These are phyloP conservation scores for Cladophialophora exuberans DNA, from an alignment of 2,329 filamentous ascomycete species.

Conservation along the genomic window DNA sequence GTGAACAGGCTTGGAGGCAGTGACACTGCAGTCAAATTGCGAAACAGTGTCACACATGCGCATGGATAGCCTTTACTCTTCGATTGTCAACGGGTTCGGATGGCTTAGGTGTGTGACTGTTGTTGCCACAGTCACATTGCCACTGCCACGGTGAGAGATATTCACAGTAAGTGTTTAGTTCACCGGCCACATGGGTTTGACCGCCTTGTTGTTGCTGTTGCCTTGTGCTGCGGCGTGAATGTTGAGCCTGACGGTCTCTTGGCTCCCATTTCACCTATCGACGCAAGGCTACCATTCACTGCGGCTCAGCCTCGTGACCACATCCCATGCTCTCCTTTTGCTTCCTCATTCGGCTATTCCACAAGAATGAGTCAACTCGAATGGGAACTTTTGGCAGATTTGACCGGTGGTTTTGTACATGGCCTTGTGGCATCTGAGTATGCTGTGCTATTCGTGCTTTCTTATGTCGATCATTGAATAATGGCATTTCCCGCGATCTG, in stretches of 20 bases:
- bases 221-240: not conserved
- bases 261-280: not conserved
- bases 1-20: not conserved
- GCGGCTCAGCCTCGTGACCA: not conserved
- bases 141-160: not conserved
- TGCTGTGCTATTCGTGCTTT: not conserved
- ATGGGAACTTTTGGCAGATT: constrained; percentile 1
- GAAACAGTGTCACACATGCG: not conserved
- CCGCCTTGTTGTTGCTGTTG: not conserved
- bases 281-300: too few relatives aligned
- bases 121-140: not conserved
- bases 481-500: not conserved
- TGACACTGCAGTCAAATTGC: too few relatives aligned
- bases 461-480: not conserved
- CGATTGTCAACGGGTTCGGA: not conserved
- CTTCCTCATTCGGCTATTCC: not conserved
- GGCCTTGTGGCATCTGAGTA: not conserved
- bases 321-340: too few relatives aligned
- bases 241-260: not conserved
- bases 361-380: not conserved
- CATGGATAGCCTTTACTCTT: not conserved
- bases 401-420: not conserved
- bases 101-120: not conserved
- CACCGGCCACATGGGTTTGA: not conserved
- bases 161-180: not conserved